Base-by-base conservation (phyloP, 2,329 filamentous ascomycete species). In the Fusarium floridanum region DNA sequence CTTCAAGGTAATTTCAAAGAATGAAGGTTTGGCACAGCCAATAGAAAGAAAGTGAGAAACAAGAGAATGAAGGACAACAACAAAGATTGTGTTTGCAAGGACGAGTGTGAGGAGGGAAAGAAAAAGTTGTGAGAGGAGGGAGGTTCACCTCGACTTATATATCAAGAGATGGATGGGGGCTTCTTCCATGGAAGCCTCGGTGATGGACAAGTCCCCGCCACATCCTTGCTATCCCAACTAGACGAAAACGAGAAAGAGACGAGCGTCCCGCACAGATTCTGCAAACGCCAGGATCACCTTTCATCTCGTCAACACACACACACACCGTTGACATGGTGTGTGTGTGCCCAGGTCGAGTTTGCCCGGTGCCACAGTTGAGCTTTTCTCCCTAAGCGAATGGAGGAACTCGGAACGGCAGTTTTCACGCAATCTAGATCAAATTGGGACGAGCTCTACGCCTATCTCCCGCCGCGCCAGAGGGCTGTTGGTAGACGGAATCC, bases 1-100 rank as follows among this genome's bases (percentile, higher is more conserved):
- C 71, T 77, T 77, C 72, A 65, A 66, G 34, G 27, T 48, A 10
- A 7, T 16, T 70, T 45, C 59, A 77, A 77, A 75, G 77, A 78
- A 78, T 79, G 77, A 76, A 78, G 32, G 45, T 61, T 76, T 78
- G 77, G 77, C 77, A 78, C 77, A 79, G 77, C 77, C 77, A 78
- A 74, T 70, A 70, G 73, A 78, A 79, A 79, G 76, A 77, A 78
- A 77, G 69, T 73, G 69, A 76, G 69, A 76, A 78, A 29, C 71
- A 55, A 65, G 59, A 65, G 61, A 68, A 75, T 71, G 69, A 69
- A 63, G 55, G 57, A 70, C 55, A 59, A 64, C 66, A 76, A 76
- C 69, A 69, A 71, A 68, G 77, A 50, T 71, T 69, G 45, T 70
- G 45, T 70, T 72, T 76, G 71, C 67, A 73, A 75, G 66, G 75